phyloP scores from a whole-genome alignment of 257 asterid species.

The Ilex asprella region DNA sequence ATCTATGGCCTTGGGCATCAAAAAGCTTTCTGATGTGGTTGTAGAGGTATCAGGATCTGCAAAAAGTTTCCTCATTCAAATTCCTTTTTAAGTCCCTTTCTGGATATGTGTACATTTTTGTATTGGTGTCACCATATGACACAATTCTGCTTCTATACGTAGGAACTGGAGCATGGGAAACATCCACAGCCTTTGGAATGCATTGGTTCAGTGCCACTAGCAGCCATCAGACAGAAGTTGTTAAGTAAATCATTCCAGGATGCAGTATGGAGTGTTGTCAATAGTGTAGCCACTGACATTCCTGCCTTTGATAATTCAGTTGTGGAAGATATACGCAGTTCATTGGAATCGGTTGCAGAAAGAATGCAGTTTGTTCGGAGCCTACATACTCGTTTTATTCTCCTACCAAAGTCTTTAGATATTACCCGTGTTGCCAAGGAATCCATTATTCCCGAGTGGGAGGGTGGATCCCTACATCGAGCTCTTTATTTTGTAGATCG shows the following conservation, averaged over 20 bases:
- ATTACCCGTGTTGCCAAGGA: constrained; percentile 52
- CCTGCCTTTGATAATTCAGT: constrained; percentile 37
- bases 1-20: constrained; percentile 60
- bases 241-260: constrained; percentile 68
- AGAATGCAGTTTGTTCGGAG: constrained; percentile 59
- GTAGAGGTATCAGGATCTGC: constrained; percentile 55
- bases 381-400: constrained; percentile 66
- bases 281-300: constrained; percentile 32
- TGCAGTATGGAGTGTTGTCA: constrained; percentile 60
- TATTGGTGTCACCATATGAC: constrained; percentile 3
- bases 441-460: constrained; percentile 76
- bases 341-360: constrained; percentile 56
- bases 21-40: constrained; percentile 84
- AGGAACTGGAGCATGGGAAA: constrained; percentile 66
- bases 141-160: constrained; percentile 16
- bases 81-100: constrained; percentile 4
- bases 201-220: constrained; percentile 55
- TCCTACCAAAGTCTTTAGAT: constrained; percentile 56
- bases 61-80: constrained; percentile 4
- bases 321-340: constrained; percentile 41
- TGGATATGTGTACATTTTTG: constrained; percentile 7
- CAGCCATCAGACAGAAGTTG: constrained; percentile 46
- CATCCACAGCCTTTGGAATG: constrained; percentile 44
- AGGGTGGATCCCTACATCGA: constrained; percentile 40
- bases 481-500: constrained; percentile 71